phyloP scores from a whole-genome alignment of 179 eudicot species.

The Silene noctiflora region DNA sequence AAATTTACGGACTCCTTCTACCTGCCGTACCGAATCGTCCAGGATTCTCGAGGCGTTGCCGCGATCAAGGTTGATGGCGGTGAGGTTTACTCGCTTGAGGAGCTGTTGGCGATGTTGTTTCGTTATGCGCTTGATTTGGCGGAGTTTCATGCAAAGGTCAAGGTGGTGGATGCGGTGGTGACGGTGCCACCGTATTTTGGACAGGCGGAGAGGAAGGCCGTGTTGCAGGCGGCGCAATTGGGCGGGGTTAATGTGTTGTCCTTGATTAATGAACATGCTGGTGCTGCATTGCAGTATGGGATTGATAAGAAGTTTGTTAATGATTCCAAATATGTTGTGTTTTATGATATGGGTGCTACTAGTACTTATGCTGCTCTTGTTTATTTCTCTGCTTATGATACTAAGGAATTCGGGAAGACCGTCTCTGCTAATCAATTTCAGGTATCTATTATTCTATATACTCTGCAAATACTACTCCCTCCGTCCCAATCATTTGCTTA shows the following conservation, averaged over 20 bases:
- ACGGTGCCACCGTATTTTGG: constrained; percentile 87
- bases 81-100: constrained; percentile 72
- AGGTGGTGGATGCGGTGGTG: constrained; percentile 76
- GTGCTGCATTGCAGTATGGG: constrained; percentile 96
- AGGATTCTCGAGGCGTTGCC: constrained; percentile 52
- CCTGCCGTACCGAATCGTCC: constrained; percentile 52
- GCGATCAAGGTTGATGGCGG: constrained; percentile 60
- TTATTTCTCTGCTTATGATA: constrained; percentile 74
- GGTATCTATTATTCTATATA: constrained; percentile 34
- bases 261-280: constrained; percentile 80
- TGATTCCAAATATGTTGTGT: constrained; percentile 74
- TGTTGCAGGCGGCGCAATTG: constrained; percentile 72
- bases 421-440: constrained; percentile 87
- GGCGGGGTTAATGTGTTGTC: constrained; percentile 82
- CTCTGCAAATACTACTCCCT: too few species aligned
- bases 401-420: constrained; percentile 83
- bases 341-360: constrained; percentile 90
- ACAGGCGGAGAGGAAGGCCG: constrained; percentile 80
- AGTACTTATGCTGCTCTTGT: constrained; percentile 91
- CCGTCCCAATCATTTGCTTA: too few species aligned
- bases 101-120: constrained; percentile 72
- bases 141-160: constrained; percentile 57
- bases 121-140: neutral
- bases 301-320: constrained; percentile 94
- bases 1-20: constrained; percentile 37